These are phyloP conservation scores for Dendrobium chrysotoxum DNA, from an alignment of 106 monocot genomes.

Conservation along the genomic window DNA sequence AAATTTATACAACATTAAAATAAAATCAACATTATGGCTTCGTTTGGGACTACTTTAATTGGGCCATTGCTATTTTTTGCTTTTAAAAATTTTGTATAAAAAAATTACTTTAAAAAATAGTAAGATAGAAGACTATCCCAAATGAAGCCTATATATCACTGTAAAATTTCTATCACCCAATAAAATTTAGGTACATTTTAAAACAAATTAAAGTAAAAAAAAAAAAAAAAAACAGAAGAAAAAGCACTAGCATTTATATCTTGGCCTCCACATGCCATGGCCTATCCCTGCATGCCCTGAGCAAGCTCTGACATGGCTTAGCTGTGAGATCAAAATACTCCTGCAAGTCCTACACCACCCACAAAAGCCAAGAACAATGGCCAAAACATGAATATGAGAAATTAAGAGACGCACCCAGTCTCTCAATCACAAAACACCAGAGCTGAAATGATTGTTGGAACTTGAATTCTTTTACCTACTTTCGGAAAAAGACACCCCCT, in stretches of 20 bases:
- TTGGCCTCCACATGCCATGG: conserved; percentile 4
- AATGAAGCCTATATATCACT: no score
- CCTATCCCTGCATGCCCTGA: conserved; percentile 4
- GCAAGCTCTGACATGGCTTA: conserved; percentile 5
- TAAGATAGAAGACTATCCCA: no score
- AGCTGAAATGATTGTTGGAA: conserved; percentile 39
- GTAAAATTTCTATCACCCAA: no score
- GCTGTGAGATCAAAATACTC: conserved; percentile 8
- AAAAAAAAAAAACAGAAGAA: no score
- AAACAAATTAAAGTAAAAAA: no score
- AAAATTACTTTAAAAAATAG: no score
- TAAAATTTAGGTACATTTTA: no score
- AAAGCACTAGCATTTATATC: background rate
- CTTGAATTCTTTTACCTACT: conserved; percentile 25
- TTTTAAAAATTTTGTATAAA: no score
- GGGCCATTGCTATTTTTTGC: no score
- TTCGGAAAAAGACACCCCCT: background rate
- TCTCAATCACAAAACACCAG: conserved; percentile 7
- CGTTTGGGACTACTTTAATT: no score
- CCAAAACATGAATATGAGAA: background rate
- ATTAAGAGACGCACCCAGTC: background rate
- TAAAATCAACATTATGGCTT: no score
- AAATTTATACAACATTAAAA: no score
- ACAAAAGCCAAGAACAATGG: conserved; percentile 10
- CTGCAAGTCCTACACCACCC: background rate